Base-by-base conservation (phyloP, 2,329 filamentous ascomycete species). In the Xylaria sp. region DNA sequence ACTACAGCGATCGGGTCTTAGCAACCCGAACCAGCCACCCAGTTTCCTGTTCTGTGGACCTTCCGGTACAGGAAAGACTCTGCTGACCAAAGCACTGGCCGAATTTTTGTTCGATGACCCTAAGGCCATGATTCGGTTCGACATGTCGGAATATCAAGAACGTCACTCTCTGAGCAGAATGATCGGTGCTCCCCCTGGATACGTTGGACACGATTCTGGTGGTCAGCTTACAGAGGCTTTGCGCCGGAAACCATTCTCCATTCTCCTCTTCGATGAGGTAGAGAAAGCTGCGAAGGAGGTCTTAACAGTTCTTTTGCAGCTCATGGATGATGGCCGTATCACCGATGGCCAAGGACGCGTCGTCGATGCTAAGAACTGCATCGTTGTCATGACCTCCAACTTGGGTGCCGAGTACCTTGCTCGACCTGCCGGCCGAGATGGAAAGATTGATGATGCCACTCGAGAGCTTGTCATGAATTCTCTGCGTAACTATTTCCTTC, bases 141-240 rank as follows among this genome's bases (percentile, higher is more conserved):
- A 99, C 76, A 99, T 99, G 95, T 98, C 94, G 4, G 95, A 99
- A 78, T 99, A 99, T 78, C 96, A 99, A 78, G 95, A 99, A 79
- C 90, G 94, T 4, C 95, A 99, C 77, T 91, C 94, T 0, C 86
- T 99, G 14, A 96, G 92, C 76, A 89, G 95, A 64, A 97, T 99
- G 92, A 99, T 99, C 71, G 95, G 95, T 75, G 94, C 95, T 19
- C 95, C 95, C 19, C 95, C 95, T 4, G 95, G 95, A 67, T 99
- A 99, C 70, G 94, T 99, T 63, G 95, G 95, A 15, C 94, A 99
- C 75, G 95, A 99, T 73, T 88, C 95, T 33, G 95, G 95, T 70
- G 95, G 95, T 56, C 95, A 99, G 77, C 87, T 99, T 57, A 99
- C 95, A 0, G 95, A 99, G 80, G 91, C 91, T 25, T 89, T 99